Base-by-base conservation (phyloP, 176 grass and related monocot genomes). In the Poa pratensis region DNA sequence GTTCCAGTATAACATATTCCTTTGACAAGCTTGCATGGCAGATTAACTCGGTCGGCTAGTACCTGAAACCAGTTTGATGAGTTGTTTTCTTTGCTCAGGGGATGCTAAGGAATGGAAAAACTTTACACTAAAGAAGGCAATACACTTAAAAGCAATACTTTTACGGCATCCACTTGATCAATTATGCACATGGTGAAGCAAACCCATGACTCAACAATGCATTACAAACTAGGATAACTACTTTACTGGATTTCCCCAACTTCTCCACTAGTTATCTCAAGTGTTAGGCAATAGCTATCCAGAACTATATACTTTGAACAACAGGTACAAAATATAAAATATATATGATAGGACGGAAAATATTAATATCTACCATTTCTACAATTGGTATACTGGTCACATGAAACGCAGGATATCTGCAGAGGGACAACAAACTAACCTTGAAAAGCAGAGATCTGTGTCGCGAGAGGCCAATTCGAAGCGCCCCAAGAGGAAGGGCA, bases 11-110 rank as follows among this genome's bases (percentile, higher is more conserved):
- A 91, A 79, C 85, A 99, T 73, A 91, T 94, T 80, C 93, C 96
- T 89, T 93, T 99, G 10, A 99, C 91, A 89, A 99, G 91, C 75
- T 99, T 99, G 85, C 96, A 99, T 45, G 96, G 94, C 34, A 99
- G 79, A 87, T 91, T 92, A 86, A 99, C 86, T 75, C 80, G 76
- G 80, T 99, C 96, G 84, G 96, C 96, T 86, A 99, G 88, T 82
- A 96, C 94, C 93, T 98, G 86, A 87, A 84, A 77, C 40, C n/a
- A 89, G 79, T 85, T 82, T 75, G 37, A 53, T 86, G 27, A 81
- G 42, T 88, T 80, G 14, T n/a, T 69, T 43, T 42, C 23, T 82
- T 76, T 82, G 50, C 78, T 61, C 58, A 50, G 23, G 39, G 69
- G 8, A 69, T 17, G 34, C 13, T 57, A 83, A 32, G 28, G 6